Evolutionary conservation across 306 rosid species (phyloP).

Genomic region (Oxytropis ochrocephala): DNA sequence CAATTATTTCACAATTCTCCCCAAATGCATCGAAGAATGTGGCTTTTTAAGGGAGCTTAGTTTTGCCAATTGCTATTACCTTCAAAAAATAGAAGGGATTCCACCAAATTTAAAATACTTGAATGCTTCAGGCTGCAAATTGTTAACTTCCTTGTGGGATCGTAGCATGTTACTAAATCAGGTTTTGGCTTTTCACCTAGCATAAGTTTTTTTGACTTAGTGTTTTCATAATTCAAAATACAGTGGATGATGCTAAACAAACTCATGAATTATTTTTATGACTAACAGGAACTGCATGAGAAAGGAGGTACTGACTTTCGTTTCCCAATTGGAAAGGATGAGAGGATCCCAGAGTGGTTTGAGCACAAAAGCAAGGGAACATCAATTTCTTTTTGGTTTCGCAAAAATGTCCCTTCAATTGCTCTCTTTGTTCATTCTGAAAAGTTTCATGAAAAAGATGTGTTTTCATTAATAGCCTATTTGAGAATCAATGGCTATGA

Average conservation of each 20-base stretch:
- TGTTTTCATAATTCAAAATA: not conserved
- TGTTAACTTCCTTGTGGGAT: not conserved
- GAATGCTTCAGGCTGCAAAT: not conserved
- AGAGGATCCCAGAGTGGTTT: conserved; percentile 10
- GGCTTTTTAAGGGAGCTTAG: fast-evolving
- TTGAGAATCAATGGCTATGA: too few relatives aligned
- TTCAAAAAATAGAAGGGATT: conserved; percentile 12
- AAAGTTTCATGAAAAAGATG: too few relatives aligned
- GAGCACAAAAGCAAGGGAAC: not conserved
- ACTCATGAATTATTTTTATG: not conserved
- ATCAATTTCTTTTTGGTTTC: conserved; percentile 8
- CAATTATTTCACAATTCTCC: not conserved
- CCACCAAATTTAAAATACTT: not conserved
- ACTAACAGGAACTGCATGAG: not conserved
- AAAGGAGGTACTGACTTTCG: not conserved
- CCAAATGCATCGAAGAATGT: not conserved
- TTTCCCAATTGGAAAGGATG: not conserved
- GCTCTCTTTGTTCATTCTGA: not conserved
- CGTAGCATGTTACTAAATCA: not conserved
- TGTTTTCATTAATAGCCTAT: too few relatives aligned
- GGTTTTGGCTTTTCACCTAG: not conserved
- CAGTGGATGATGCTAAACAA: too few relatives aligned
- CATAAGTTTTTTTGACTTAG: not conserved
- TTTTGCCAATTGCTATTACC: not conserved
- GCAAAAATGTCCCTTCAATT: not conserved